These are phyloP conservation scores for Tulasnella sp. DNA, from an alignment of 768 basidiomycete genomes.

Conservation along the genomic window DNA sequence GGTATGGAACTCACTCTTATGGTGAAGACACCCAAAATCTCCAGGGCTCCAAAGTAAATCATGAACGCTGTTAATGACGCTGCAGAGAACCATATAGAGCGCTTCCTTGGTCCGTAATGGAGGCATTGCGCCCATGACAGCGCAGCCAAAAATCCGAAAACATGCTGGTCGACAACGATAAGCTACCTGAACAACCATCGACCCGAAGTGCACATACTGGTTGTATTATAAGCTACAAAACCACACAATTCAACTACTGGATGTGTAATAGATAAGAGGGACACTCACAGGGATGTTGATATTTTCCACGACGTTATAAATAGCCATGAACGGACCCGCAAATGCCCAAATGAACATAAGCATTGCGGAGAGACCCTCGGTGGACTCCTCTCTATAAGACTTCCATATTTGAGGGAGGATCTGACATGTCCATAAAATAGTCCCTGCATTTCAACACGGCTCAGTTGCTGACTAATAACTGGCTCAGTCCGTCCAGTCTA, in stretches of 20 bases:
- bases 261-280: not conserved
- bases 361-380: constrained; percentile 55
- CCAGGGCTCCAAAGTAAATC: constrained; percentile 43
- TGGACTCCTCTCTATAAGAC: constrained; percentile 54
- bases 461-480: not conserved
- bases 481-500: not conserved
- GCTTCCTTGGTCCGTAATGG: constrained; percentile 46
- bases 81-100: constrained; percentile 20
- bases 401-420: constrained; percentile 41
- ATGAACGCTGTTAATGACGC: constrained; percentile 27
- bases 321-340: constrained; percentile 50
- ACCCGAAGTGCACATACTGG: constrained; percentile 35
- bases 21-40: constrained; percentile 49
- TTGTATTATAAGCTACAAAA: constrained; percentile 56
- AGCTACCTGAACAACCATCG: constrained; percentile 54
- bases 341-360: constrained; percentile 63
- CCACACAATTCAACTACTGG: constrained; percentile 20
- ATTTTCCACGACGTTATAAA: constrained; percentile 52
- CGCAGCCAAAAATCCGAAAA: constrained; percentile 27
- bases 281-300: constrained; percentile 35
- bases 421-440: constrained; percentile 56
- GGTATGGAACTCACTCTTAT: constrained; percentile 35
- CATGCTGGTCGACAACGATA: constrained; percentile 19
- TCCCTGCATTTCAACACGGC: constrained; percentile 29
- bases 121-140: constrained; percentile 43